phyloP scores from a whole-genome alignment of 768 basidiomycete species.

The Cystofilobasidium capitatum region DNA sequence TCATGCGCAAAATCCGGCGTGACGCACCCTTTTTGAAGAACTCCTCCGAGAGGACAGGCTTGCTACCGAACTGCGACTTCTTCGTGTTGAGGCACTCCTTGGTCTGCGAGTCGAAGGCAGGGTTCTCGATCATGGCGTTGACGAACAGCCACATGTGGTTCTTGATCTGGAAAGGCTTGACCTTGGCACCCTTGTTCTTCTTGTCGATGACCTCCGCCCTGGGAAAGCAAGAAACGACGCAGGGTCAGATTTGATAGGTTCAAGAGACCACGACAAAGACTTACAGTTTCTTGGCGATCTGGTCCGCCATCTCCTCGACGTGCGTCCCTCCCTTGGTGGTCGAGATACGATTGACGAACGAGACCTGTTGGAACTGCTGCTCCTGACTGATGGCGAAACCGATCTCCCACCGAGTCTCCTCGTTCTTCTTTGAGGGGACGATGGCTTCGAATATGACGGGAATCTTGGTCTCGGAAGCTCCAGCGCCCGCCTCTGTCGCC shows the following conservation, averaged over 20 bases:
- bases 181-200: constrained; percentile 94
- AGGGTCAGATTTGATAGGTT: not conserved
- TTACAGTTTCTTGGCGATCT: constrained; percentile 69
- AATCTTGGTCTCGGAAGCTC: constrained; percentile 58
- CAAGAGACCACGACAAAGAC: constrained; percentile 5
- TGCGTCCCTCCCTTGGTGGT: constrained; percentile 96
- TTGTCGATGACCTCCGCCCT: constrained; percentile 67
- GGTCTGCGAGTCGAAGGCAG: constrained; percentile 97
- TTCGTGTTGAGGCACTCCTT: constrained; percentile 89
- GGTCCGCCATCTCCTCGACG: constrained; percentile 72
- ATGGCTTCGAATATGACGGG: constrained; percentile 71
- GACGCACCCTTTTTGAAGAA: constrained; percentile 86
- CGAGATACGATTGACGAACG: constrained; percentile 94
- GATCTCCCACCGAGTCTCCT: constrained; percentile 74
- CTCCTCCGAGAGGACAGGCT: constrained; percentile 72
- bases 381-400: constrained; percentile 82
- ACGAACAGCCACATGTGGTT: constrained; percentile 98
- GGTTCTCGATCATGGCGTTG: constrained; percentile 91
- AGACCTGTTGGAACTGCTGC: constrained; percentile 83
- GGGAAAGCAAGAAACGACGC: not conserved
- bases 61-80: constrained; percentile 80
- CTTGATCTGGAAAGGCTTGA: constrained; percentile 88
- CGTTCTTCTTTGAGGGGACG: constrained; percentile 38
- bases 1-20: not conserved
- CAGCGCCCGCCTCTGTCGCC: constrained; percentile 54